These are phyloP conservation scores for Globisporangium okanoganense DNA, from an alignment of 352 stramenopile genomes.

Conservation along the genomic window DNA sequence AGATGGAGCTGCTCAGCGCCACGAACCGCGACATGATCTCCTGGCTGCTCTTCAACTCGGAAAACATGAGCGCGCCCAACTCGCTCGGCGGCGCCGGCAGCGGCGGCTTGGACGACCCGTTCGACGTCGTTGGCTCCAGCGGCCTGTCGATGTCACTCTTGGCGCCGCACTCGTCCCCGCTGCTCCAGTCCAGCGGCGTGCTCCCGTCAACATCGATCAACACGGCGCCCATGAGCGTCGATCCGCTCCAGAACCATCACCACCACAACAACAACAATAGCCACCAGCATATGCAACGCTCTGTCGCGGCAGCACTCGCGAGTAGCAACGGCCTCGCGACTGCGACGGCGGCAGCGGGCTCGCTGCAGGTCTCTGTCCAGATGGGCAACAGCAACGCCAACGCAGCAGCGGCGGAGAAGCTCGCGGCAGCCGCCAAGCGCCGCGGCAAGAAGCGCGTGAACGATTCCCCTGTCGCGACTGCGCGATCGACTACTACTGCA, in stretches of 20 bases:
- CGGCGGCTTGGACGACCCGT: slow-evolving; percentile 47
- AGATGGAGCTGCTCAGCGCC: slow-evolving; percentile 64
- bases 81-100: slow-evolving; percentile 7
- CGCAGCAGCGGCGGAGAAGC: slow-evolving; percentile 6
- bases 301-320: background rate
- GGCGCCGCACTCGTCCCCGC: slow-evolving; percentile 17
- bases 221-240: slow-evolving; percentile 8
- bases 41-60: slow-evolving; percentile 83
- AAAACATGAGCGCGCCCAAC: slow-evolving; percentile 63
- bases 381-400: background rate
- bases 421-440: slow-evolving; percentile 19
- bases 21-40: slow-evolving; percentile 85
- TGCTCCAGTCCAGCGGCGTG: slow-evolving; percentile 16
- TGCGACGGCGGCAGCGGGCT: slow-evolving; percentile 11
- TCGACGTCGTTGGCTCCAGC: slow-evolving; percentile 25
- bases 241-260: slow-evolving; percentile 10
- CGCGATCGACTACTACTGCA: background rate
- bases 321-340: slow-evolving; percentile 12
- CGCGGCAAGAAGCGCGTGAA: slow-evolving; percentile 56
- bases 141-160: slow-evolving; percentile 38
- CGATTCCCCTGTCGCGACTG: slow-evolving; percentile 26
- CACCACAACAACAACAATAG: background rate
- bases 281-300: background rate
- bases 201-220: slow-evolving; percentile 1
- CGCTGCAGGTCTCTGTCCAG: slow-evolving; percentile 18